Base-by-base conservation (phyloP, 495 filamentous ascomycete species). In the Corynascus novoguineensis region DNA sequence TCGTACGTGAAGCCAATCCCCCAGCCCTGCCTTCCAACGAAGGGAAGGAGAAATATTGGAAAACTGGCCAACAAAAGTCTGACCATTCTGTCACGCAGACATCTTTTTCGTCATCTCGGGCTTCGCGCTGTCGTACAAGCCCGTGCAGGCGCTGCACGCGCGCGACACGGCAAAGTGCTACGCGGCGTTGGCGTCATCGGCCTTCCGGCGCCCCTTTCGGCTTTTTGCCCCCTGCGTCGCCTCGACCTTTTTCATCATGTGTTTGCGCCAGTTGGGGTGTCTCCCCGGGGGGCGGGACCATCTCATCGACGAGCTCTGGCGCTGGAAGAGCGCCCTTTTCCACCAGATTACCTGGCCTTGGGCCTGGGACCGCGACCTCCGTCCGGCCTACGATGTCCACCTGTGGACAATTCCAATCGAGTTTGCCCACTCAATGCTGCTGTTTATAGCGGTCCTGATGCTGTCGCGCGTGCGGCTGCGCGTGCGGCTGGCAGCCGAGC, bases 101-200 rank as follows among this genome's bases (percentile, higher is more conserved):
- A 81, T 87, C 45, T 88, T 89, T 74, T 88, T 87, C 70, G 81
- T 87, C 54, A 83, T 89, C 41, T 86, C 84, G 6, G 85, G 86
- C 58, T 86, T 84, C 58, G 84, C 83, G 1, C 73, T 88, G 9
- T 84, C 83, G 14, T 80, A 82, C 58, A 85, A 86, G 57, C 81
- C 86, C 0, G 65, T 88, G 32, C 79, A 79, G 57, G 69, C 74
- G n/a, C 78, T 83, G 38, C 83, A 81, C 50, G 72, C 69, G 28
- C 76, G 78, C 35, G 72, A 79, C 34, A 56, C 68, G 35, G 63
- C 67, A 8, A 67, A 64, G 14, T 64, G 61, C 63, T 63, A 68
- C 58, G 38, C 69, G 19, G 55, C 65, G 38, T 63, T 87, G 24
- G 75, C 81, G 5, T 86, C 83, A 0, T 81, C 83, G 0, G 80